Base-by-base conservation (phyloP, 202 grass and related monocot species). In the Dendrocalamus latiflorus region DNA sequence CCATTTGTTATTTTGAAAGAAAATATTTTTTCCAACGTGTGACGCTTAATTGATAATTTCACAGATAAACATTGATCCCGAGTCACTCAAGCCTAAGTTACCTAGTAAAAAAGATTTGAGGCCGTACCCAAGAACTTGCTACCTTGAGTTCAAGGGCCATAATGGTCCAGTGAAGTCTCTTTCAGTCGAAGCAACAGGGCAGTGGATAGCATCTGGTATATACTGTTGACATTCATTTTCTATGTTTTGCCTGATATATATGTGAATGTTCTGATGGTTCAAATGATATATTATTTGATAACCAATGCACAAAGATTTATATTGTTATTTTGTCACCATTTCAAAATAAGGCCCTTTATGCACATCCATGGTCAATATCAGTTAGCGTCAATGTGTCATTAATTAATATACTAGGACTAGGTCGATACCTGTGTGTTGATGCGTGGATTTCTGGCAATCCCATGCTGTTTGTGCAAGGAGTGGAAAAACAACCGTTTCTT, bases 51-150 rank as follows among this genome's bases (percentile, higher is more conserved):
- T 90, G 55, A 51, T 61, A 58, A 70, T 57, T 6, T 22, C 68
- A 38, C 86, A 99, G 96, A 93, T 99, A 85, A 99, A 99, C 82
- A 96, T 99, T 39, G 89, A 99, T 83, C 96, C 93, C 0, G 96
- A 96, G 64, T 94, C 89, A 70, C 89, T 99, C 66, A 99, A 94
- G 71, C 93, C 93, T 7, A 99, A 96, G 57, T 75, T 99, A 77
- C 96, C 96, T 18, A 99, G 89, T 79, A 93, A 91, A 89, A 99
- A 99, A 64, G 96, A 99, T 83, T 84, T 99, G 63, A 96, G 84
- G 75, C 96, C 96, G 76, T 99, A 99, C 84, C 96, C 96, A 1
- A 90, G 79, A 78, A 99, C 85, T 79, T 99, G 96, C 70, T 99
- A 92, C 74, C 90, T 96, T 85, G 91, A 99, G 64, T 99, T 93